A percentile compares a stretch with the other conserved stretches of the same genome.
Evolutionary conservation across 1,139 yeast genomes (phyloP).

Genomic region (Scheffersomyces segobiensis): DNA sequence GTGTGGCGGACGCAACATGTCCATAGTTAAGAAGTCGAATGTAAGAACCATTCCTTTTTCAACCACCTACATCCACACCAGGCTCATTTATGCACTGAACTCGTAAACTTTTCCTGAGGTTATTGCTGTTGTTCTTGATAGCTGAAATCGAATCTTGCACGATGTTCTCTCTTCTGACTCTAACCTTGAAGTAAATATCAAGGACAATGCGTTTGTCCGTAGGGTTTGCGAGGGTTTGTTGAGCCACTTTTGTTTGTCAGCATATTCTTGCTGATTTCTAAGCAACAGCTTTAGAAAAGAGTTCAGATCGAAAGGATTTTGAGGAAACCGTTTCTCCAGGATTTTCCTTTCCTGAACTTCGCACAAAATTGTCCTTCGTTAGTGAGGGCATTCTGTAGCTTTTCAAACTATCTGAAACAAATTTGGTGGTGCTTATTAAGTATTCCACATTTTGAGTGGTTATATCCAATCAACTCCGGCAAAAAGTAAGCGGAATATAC

Average conservation of each 20-base stretch:
- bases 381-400: not conserved
- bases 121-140: slow-evolving; percentile 56
- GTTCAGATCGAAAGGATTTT: not conserved
- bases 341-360: not conserved
- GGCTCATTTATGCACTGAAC: slow-evolving; percentile 85
- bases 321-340: not conserved
- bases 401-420: no score
- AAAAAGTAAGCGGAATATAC: not conserved
- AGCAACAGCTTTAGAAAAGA: not conserved
- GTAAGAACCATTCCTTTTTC: slow-evolving; percentile 87
- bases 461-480: not conserved
- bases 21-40: slow-evolving; percentile 43
- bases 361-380: not conserved
- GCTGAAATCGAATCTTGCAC: slow-evolving; percentile 75
- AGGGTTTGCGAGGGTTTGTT: not conserved
- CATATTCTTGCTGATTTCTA: not conserved
- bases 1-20: not conserved
- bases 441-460: not conserved
- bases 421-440: not conserved
- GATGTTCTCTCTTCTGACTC: slow-evolving; percentile 65
- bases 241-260: not conserved
- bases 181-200: slow-evolving; percentile 68
- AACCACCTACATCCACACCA: slow-evolving; percentile 93
- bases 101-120: slow-evolving; percentile 70
- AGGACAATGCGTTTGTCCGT: slow-evolving; percentile 58